Conservation (phyloP, 176 grass and related monocot species). For the Oryza brachyantha region DNA sequence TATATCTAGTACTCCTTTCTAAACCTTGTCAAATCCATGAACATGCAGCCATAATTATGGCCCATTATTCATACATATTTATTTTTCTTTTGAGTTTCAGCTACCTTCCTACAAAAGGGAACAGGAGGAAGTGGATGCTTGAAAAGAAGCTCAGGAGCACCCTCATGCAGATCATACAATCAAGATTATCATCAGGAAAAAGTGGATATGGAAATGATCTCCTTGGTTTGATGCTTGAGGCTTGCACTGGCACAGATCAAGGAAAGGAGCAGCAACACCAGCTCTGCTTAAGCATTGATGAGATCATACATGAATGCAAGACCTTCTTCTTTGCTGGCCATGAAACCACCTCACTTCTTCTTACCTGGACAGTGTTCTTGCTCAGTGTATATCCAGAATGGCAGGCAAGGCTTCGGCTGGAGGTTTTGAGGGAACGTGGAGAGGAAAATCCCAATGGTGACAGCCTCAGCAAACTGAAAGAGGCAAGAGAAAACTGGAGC, state of each 20-base stretch:
- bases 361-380: constrained; percentile 60
- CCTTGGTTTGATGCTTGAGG: constrained; percentile 54
- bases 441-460: neutral
- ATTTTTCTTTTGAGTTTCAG: constrained; percentile 8
- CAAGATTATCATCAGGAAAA: neutral
- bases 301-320: constrained; percentile 72
- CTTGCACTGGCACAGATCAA: constrained; percentile 1
- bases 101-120: constrained; percentile 35
- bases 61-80: neutral
- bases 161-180: constrained; percentile 38
- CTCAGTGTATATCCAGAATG: constrained; percentile 42
- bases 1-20: neutral
- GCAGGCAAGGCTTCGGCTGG: constrained; percentile 48
- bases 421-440: constrained; percentile 37
- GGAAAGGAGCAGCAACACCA: neutral
- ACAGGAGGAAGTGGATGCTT: constrained; percentile 27
- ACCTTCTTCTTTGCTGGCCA: constrained; percentile 62
- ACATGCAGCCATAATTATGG: neutral
- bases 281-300: constrained; percentile 43
- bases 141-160: constrained; percentile 40
- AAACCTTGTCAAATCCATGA: neutral
- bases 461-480: constrained; percentile 39
- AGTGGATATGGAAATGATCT: constrained; percentile 43
- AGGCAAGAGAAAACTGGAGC: constrained; percentile 26
- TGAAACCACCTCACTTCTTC: constrained; percentile 49